Conservation (phyloP, 768 basidiomycete genomes). For the Phallus indusiatus region DNA sequence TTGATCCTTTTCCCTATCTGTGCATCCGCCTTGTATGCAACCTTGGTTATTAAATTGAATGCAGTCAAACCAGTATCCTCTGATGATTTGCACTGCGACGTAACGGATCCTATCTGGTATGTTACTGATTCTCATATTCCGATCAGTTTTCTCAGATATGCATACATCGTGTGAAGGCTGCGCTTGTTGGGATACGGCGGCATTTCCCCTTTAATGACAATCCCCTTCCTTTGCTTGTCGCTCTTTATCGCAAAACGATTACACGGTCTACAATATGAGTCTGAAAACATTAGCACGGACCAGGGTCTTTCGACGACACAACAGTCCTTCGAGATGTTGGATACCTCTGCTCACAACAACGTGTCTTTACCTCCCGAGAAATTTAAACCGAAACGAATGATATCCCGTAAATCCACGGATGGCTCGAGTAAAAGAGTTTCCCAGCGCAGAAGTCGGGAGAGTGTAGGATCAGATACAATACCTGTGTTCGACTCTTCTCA, state of each 20-base stretch:
- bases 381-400: neutral
- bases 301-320: neutral
- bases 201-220: constrained; percentile 36
- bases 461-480: neutral
- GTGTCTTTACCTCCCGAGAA: neutral
- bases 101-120: constrained; percentile 49
- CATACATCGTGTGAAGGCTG: constrained; percentile 32
- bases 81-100: constrained; percentile 52
- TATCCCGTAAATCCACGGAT: neutral
- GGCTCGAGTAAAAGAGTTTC: neutral
- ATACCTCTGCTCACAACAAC: neutral
- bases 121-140: neutral
- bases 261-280: neutral
- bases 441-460: neutral
- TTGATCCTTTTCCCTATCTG: constrained; percentile 39
- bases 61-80: constrained; percentile 30
- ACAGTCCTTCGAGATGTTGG: neutral
- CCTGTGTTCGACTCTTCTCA: neutral
- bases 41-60: constrained; percentile 33
- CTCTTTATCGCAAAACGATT: constrained; percentile 26
- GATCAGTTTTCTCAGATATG: too few species aligned
- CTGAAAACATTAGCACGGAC: neutral
- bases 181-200: constrained; percentile 59
- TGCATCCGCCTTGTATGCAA: constrained; percentile 33
- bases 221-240: constrained; percentile 46